A percentile compares a stretch with the other conserved stretches of the same genome.
Conservation (phyloP, 2,329 filamentous ascomycete species). For the Colletotrichum tropicicola region DNA sequence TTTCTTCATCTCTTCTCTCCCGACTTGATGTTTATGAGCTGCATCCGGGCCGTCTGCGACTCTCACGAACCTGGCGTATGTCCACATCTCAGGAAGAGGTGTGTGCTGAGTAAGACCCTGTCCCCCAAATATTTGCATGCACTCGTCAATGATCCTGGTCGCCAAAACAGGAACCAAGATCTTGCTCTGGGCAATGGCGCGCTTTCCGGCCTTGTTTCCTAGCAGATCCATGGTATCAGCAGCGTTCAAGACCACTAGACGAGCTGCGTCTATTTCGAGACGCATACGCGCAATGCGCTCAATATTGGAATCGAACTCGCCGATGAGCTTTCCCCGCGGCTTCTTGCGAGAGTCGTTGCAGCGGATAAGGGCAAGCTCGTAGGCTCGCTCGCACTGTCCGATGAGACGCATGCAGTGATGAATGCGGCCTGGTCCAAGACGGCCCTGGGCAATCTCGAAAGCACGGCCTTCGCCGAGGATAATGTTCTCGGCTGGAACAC, state of each 20-base stretch:
- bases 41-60: conserved; percentile 96
- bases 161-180: conserved; percentile 85
- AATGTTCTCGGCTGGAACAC: conserved; percentile 83
- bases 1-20: conserved; percentile 80
- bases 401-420: conserved; percentile 98
- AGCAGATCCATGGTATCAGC: conserved; percentile 92
- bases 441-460: conserved; percentile 98
- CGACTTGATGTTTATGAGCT: conserved; percentile 87
- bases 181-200: conserved; percentile 97
- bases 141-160: conserved; percentile 91
- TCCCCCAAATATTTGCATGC: conserved; percentile 90
- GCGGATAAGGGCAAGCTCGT: conserved; percentile 93
- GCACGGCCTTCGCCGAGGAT: conserved; percentile 94
- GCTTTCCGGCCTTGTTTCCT: conserved; percentile 87
- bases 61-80: conserved; percentile 81
- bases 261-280: conserved; percentile 91
- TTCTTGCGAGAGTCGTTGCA: conserved; percentile 92
- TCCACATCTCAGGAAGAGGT: conserved; percentile 88
- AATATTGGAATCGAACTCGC: conserved; percentile 91
- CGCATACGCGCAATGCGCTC: conserved; percentile 93
- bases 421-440: conserved; percentile 93
- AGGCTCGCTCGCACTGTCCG: conserved; percentile 85
- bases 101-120: conserved; percentile 95
- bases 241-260: conserved; percentile 90
- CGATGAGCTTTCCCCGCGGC: conserved; percentile 87